These are phyloP conservation scores for Paradendryphiella salina DNA, from an alignment of 2,329 filamentous ascomycete genomes.

Conservation along the genomic window DNA sequence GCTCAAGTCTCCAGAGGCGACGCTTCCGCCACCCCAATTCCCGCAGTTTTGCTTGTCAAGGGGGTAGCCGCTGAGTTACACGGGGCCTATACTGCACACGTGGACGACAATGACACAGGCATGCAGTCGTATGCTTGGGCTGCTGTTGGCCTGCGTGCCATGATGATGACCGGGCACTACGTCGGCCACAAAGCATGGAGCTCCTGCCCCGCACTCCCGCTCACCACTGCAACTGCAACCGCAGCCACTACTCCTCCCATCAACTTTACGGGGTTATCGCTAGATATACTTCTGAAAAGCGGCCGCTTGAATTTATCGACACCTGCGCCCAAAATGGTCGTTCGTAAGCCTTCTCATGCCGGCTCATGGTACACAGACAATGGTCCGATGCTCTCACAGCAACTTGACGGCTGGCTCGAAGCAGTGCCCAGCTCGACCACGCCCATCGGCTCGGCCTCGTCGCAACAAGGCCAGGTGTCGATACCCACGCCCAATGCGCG, in stretches of 20 bases:
- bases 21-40: not conserved
- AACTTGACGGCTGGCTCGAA: conserved; percentile 76
- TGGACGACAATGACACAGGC: no score
- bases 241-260: not conserved
- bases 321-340: conserved; percentile 30
- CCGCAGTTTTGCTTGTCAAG: no score
- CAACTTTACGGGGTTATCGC: not conserved
- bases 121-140: not conserved
- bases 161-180: conserved; percentile 1
- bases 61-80: no score
- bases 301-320: not conserved
- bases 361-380: conserved; percentile 82
- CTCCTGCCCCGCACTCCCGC: conserved; percentile 9
- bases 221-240: conserved; percentile 4
- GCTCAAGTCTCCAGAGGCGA: not conserved
- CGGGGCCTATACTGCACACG: no score
- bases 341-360: conserved; percentile 71
- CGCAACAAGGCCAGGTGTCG: conserved; percentile 42
- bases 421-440: conserved; percentile 69
- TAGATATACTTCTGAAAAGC: not conserved
- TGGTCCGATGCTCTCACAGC: conserved; percentile 59
- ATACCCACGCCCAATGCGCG: conserved; percentile 75
- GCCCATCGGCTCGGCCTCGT: conserved; percentile 56
- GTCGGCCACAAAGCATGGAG: conserved; percentile 8
- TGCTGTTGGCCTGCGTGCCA: not conserved